Evolutionary conservation across 2,329 filamentous ascomycete genomes (phyloP).

Genomic region (Pseudogymnoascus sp.): DNA sequence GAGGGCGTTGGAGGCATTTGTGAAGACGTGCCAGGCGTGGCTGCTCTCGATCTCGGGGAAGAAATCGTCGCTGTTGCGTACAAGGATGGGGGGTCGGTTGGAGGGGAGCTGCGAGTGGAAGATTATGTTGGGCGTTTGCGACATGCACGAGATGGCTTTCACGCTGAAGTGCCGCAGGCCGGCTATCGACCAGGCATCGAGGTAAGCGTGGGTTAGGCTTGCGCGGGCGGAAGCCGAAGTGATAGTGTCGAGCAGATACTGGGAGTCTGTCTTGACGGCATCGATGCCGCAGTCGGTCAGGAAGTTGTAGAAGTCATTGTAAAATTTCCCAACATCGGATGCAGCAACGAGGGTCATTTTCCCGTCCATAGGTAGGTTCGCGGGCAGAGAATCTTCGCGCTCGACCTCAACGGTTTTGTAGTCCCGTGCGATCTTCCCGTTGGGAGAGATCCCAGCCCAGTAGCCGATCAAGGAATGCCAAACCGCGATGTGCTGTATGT

Average conservation of each 20-base stretch:
- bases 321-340: conserved; percentile 67
- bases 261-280: conserved; percentile 81
- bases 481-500: conserved; percentile 76
- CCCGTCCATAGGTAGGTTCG: conserved; percentile 45
- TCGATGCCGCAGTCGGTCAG: conserved; percentile 67
- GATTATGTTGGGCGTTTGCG: conserved; percentile 73
- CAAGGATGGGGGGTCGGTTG: conserved; percentile 63
- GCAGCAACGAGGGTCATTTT: conserved; percentile 65
- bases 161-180: conserved; percentile 69
- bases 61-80: conserved; percentile 87
- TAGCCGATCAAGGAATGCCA: conserved; percentile 89
- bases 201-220: conserved; percentile 63
- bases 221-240: conserved; percentile 59
- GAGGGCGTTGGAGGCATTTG: conserved; percentile 82
- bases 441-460: conserved; percentile 78
- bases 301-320: conserved; percentile 86
- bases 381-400: conserved; percentile 38
- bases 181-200: conserved; percentile 77
- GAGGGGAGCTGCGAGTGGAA: conserved; percentile 75
- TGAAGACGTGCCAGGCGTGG: conserved; percentile 92
- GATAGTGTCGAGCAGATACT: conserved; percentile 79
- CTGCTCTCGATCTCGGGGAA: conserved; percentile 73
- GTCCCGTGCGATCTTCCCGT: conserved; percentile 61
- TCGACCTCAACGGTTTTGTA: conserved; percentile 66
- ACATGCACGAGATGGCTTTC: conserved; percentile 89